Base-by-base conservation (phyloP, 1,139 yeast genomes). In the Pichia sp. region DNA sequence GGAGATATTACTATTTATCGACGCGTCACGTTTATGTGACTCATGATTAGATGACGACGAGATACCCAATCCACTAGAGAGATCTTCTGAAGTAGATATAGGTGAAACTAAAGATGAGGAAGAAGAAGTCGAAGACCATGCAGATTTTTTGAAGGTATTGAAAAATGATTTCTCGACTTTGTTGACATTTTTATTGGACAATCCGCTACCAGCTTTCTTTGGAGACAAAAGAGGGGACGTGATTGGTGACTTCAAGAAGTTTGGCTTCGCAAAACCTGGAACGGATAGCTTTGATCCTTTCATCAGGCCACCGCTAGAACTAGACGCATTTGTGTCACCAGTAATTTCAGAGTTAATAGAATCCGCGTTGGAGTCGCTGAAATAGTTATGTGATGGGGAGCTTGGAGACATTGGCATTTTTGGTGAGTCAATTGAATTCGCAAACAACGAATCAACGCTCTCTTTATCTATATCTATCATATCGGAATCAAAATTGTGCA, bases 111-210 rank as follows among this genome's bases (percentile, higher is more conserved):
- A 36, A 5, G 43, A 34, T 16, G 51, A 43, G 11, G 53, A 46
- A 10, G 49, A 16, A 15, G 50, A 30, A 5, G 53, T 16, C 5
- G 49, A 5, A 10, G 47, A 42, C 48, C 47, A 47, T 4, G 10
- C 19, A 16, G 50, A 15, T 44, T 46, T 51, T 16, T 53, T 56
- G n/a, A 56, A 56, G 2, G 53, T 55, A 34, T 56, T 54, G 30
- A 62, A 42, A 34, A 67, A 63, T 40, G 57, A 56, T 31, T 62
- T 64, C 42, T 67, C 69, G 36, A 65, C 40, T 51, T 55, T 48
- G 5, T 48, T 50, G 11, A 52, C 42, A 23, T 32, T 53, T 26
- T 50, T 53, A 7, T 19, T 36, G 5, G 31, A 38, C 13, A 32
- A 16, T 5, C n/a, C 8, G 36, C 19, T 36, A 13, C 8, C 30